Base-by-base conservation (phyloP, 441 rosid genomes). In the Populus hybrid region DNA sequence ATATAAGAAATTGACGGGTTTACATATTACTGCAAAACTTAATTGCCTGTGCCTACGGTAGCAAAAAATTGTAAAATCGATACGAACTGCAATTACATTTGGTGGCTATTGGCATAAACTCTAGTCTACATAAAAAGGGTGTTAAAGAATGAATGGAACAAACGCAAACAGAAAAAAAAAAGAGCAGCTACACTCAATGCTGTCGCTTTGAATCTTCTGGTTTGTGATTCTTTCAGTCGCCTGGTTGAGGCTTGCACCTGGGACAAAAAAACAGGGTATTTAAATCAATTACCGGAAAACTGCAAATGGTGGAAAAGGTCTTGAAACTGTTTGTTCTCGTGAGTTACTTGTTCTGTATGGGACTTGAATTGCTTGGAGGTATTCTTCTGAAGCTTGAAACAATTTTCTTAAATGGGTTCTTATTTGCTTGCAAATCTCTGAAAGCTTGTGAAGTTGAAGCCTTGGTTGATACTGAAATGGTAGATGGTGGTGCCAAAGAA, bases 301-400 rank as follows among this genome's bases (percentile, higher is more conserved):
- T 75, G 78, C 77, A 12, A 57, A 36, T 10, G 57, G 81, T 73
- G 67, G 54, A 79, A 65, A 69, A 77, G 54, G 21, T 18, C 70
- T 75, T 54, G 61, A 70, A 81, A 75, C 80, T 68, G 73, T 72
- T 70, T 61, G 54, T 40, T 26, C 76, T 61, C 36, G 83, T 76
- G 76, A 75, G 68, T 86, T 87, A 94, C 93, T 90, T 92, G 84
- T 94, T 94, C 89, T 91, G 93, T 32, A 71, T 87, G 30, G 98
- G 98, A 76, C 88, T 92, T 38, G 90, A 78, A 66, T 78, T 81
- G 81, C 89, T 91, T 23, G 93, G 88, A 72, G 98, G 98, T 72
- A 90, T 89, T 84, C 61, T 82, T 78, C 89, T 73, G 77, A 92
- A 83, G 89, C 94, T 92, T 0, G 95, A 85, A 14, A 78, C 76